Percentiles rank a stretch among this genome's conserved stretches.
phyloP scores from a whole-genome alignment of 306 rosid species.

The Dicorynia guianensis region DNA sequence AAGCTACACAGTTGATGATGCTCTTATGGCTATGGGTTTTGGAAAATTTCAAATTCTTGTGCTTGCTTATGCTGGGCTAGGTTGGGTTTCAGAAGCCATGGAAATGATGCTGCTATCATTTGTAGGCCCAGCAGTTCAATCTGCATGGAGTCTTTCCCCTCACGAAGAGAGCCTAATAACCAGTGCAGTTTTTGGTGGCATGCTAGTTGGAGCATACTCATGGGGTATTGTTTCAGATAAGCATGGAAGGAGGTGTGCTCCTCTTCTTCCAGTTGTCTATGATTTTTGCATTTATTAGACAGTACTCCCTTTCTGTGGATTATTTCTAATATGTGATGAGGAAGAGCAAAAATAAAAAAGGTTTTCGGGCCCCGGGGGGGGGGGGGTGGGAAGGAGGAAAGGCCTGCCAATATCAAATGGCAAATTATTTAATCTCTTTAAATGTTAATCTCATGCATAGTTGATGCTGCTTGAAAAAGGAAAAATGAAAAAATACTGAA shows the following conservation, averaged over 20 bases:
- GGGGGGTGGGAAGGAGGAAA: background rate
- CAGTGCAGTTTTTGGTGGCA: constrained; percentile 86
- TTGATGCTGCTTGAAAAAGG: too few relatives aligned
- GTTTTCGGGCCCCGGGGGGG: too few relatives aligned
- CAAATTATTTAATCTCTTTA: too few relatives aligned
- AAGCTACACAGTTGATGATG: constrained; percentile 80
- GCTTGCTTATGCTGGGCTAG: constrained; percentile 90
- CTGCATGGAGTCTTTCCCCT: constrained; percentile 86
- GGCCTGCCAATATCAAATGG: background rate
- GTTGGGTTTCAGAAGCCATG: constrained; percentile 98
- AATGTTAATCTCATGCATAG: too few relatives aligned
- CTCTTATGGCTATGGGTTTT: constrained; percentile 80
- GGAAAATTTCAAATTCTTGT: constrained; percentile 87
- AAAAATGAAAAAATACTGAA: background rate
- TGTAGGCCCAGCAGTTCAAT: constrained; percentile 92
- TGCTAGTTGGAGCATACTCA: constrained; percentile 86
- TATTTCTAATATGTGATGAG: constrained; percentile 1
- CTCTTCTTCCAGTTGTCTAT: constrained; percentile 1
- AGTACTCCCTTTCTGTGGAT: constrained; percentile 4
- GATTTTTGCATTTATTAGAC: constrained; percentile 8
- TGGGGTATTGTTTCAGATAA: constrained; percentile 95
- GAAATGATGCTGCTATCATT: constrained; percentile 98
- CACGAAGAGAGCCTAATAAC: constrained; percentile 77
- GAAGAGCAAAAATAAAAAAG: background rate
- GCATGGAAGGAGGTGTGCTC: constrained; percentile 75